Conservation (phyloP, 2,329 filamentous ascomycete species). For the Penicillium sp. region DNA sequence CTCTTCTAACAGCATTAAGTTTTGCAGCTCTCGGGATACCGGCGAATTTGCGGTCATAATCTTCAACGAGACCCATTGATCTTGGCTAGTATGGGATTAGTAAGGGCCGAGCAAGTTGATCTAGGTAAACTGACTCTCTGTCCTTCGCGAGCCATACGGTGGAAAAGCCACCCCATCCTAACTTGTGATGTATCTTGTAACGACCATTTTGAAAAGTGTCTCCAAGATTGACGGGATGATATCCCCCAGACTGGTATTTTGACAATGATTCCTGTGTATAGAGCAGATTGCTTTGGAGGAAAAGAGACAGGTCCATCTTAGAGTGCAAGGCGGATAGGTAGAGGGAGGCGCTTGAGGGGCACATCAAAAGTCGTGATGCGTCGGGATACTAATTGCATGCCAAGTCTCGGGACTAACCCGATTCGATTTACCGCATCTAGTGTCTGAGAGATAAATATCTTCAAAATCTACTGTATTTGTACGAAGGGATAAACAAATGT, state of each 20-base stretch:
- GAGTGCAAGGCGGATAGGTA: not conserved
- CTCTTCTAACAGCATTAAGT: constrained; percentile 12
- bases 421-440: too few species aligned
- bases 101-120: constrained; percentile 7
- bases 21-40: constrained; percentile 19
- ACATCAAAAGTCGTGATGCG: not conserved
- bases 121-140: constrained; percentile 19
- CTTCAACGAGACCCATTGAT: constrained; percentile 33
- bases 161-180: constrained; percentile 45
- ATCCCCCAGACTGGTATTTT: constrained; percentile 41
- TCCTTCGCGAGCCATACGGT: constrained; percentile 47
- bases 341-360: not conserved
- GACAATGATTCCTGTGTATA: constrained; percentile 23
- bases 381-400: not conserved
- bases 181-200: constrained; percentile 45
- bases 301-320: constrained; percentile 19
- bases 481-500: too few species aligned
- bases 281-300: constrained; percentile 22
- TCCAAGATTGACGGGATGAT: constrained; percentile 43
- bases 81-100: constrained; percentile 14
- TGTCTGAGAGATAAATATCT: too few species aligned
- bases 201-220: constrained; percentile 40
- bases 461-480: too few species aligned
- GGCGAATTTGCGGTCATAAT: constrained; percentile 26
- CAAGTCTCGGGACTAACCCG: too few species aligned